Evolutionary conservation across 2,329 filamentous ascomycete genomes (phyloP).

Genomic region (Pseudogymnoascus sp.): DNA sequence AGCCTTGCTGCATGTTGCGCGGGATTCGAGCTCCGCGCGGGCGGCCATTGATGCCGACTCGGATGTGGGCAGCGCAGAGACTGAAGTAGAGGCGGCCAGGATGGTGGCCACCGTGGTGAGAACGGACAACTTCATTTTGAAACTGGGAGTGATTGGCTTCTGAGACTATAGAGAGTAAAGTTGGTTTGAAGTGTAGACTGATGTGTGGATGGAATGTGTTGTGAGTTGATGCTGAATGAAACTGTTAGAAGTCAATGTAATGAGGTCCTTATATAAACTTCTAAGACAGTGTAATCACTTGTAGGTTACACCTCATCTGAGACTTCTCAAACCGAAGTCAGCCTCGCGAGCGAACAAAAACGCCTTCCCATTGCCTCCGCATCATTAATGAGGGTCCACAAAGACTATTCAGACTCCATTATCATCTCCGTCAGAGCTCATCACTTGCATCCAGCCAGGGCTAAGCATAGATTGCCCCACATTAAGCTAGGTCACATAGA

Average conservation of each 20-base stretch:
- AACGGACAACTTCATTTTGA: background rate
- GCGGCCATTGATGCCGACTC: background rate
- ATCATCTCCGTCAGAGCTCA: background rate
- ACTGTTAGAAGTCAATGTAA: background rate
- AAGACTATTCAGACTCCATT: background rate
- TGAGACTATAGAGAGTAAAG: background rate
- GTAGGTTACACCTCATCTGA: background rate
- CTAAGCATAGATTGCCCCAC: background rate
- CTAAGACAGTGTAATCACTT: background rate
- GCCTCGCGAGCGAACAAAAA: background rate
- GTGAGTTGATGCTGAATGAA: background rate
- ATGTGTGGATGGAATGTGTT: background rate
- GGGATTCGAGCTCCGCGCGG: background rate
- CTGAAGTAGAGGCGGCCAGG: background rate
- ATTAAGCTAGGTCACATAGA: background rate
- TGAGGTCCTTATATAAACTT: background rate
- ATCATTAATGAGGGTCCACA: background rate
- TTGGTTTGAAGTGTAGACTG: background rate
- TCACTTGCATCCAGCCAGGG: background rate
- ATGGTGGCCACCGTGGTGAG: background rate
- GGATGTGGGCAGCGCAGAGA: background rate
- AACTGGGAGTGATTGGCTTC: background rate
- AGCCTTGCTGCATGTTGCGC: constrained; percentile 10
- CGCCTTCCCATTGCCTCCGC: background rate
- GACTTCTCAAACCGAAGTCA: background rate